Evolutionary conservation across 176 grass and related monocot genomes (phyloP).

Genomic region (Rhynchospora pubera): DNA sequence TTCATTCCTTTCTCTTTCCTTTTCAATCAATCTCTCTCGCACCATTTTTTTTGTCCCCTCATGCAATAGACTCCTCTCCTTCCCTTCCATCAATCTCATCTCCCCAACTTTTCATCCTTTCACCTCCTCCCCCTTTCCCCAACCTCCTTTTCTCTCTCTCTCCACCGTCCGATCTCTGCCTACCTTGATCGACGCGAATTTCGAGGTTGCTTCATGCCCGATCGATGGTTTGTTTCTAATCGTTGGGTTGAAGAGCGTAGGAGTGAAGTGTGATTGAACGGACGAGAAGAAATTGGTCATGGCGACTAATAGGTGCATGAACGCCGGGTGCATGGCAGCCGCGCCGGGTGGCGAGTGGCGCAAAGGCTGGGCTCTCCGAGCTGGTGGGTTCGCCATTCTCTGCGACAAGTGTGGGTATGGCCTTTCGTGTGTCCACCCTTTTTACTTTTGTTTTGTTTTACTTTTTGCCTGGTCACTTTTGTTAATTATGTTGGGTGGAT

Average conservation of each 20-base stretch:
- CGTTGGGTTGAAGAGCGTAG: not conserved
- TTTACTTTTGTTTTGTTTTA: not conserved
- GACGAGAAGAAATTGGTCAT: not conserved
- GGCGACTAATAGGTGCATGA: constrained; percentile 63
- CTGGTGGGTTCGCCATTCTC: constrained; percentile 59
- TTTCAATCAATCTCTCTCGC: constrained; percentile 15
- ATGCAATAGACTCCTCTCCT: constrained; percentile 14
- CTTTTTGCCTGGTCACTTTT: not conserved
- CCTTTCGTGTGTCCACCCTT: not conserved
- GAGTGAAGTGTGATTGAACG: not conserved
- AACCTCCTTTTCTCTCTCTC: not conserved
- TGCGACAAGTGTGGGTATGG: constrained; percentile 98
- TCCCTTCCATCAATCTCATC: constrained; percentile 2
- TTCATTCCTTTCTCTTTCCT: constrained; percentile 10
- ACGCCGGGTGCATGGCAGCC: constrained; percentile 45
- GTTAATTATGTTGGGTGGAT: not conserved
- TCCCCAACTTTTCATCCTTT: not conserved
- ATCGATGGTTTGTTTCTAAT: constrained; percentile 3
- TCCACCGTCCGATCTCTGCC: not conserved
- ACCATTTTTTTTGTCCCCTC: not conserved
- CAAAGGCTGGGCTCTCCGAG: constrained; percentile 87
- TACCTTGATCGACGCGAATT: not conserved
- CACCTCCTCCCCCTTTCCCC: not conserved
- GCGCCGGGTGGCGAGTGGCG: constrained; percentile 56
- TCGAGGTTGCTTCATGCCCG: not conserved